phyloP scores from a whole-genome alignment of 108 stramenopile genomes.

The Nannochloropsis oceanica region DNA sequence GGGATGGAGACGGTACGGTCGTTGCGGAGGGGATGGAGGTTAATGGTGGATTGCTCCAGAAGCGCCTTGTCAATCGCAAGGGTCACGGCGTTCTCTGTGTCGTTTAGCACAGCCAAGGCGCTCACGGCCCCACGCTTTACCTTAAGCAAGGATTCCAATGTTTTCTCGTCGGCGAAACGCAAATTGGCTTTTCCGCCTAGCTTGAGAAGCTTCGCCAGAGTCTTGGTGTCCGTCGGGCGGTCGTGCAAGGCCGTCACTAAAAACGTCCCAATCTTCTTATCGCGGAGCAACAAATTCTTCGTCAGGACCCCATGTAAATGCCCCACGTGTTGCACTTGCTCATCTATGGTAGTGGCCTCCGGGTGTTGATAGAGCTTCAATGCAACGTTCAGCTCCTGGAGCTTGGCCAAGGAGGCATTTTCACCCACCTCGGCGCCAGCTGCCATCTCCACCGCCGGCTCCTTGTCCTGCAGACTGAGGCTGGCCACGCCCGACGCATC shows the following conservation, averaged over 20 bases:
- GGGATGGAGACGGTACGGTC: constrained; percentile 57
- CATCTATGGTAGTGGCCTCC: constrained; percentile 23
- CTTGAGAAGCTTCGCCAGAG: constrained; percentile 55
- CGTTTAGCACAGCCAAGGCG: constrained; percentile 62
- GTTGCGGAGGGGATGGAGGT: constrained; percentile 73
- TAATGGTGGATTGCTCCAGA: constrained; percentile 32
- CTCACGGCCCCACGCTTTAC: constrained; percentile 69
- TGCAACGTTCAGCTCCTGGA: constrained; percentile 10
- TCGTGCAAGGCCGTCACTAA: constrained; percentile 16
- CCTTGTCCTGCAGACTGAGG: not conserved
- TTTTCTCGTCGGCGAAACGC: constrained; percentile 58
- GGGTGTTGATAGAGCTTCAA: constrained; percentile 6
- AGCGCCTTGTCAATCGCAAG: constrained; percentile 65
- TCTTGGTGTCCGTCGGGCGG: constrained; percentile 51
- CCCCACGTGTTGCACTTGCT: constrained; percentile 23
- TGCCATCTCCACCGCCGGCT: not conserved
- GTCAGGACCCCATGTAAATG: constrained; percentile 21
- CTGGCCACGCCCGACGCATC: not conserved
- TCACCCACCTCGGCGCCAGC: not conserved
- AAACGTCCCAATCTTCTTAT: constrained; percentile 15
- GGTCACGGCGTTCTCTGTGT: constrained; percentile 46
- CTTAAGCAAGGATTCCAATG: constrained; percentile 48
- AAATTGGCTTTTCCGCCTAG: constrained; percentile 73
- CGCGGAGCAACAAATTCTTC: constrained; percentile 37
- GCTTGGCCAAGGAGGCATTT: constrained; percentile 12